Evolutionary conservation across 129 eudicot genomes (phyloP).

Genomic region (Glebionis coronaria): DNA sequence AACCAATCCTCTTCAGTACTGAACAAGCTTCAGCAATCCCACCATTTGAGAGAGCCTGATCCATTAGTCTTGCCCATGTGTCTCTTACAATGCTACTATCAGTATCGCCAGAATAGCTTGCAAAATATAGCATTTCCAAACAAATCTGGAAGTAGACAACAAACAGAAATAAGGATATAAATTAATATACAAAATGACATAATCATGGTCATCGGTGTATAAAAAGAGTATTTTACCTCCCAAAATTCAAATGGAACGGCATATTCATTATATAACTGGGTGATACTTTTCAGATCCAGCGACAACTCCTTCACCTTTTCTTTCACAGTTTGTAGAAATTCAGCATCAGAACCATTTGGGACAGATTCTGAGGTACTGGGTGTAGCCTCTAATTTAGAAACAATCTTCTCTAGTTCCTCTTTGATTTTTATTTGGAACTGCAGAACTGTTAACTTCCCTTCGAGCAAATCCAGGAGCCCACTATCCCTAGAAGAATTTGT

Average conservation of each 20-base stretch:
- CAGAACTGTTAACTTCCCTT: constrained; percentile 88
- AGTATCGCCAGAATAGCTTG: constrained; percentile 90
- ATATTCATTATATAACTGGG: constrained; percentile 91
- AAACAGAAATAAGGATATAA: not conserved
- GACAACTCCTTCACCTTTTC: constrained; percentile 84
- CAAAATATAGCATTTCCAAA: constrained; percentile 92
- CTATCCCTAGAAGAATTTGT: constrained; percentile 60
- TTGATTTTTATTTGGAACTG: constrained; percentile 88
- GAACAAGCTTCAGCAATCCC: constrained; percentile 98
- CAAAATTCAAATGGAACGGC: constrained; percentile 97
- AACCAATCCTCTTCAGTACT: constrained; percentile 85
- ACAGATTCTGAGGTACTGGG: constrained; percentile 49
- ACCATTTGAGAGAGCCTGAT: constrained; percentile 89
- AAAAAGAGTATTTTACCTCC: constrained; percentile 55
- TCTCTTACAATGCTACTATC: constrained; percentile 87
- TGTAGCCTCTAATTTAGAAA: constrained; percentile 56
- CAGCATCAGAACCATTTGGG: constrained; percentile 40
- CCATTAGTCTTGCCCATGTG: constrained; percentile 92
- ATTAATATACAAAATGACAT: not conserved
- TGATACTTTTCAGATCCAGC: constrained; percentile 76
- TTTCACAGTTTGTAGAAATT: constrained; percentile 28
- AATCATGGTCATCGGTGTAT: not conserved
- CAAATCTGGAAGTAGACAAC: constrained; percentile 54
- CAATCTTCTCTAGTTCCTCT: constrained; percentile 65
- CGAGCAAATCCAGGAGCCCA: constrained; percentile 90